A percentile compares a stretch with the other conserved stretches of the same genome.
Evolutionary conservation across 2,329 filamentous ascomycete genomes (phyloP).

Genomic region (Ascochyta viciae-villosae): DNA sequence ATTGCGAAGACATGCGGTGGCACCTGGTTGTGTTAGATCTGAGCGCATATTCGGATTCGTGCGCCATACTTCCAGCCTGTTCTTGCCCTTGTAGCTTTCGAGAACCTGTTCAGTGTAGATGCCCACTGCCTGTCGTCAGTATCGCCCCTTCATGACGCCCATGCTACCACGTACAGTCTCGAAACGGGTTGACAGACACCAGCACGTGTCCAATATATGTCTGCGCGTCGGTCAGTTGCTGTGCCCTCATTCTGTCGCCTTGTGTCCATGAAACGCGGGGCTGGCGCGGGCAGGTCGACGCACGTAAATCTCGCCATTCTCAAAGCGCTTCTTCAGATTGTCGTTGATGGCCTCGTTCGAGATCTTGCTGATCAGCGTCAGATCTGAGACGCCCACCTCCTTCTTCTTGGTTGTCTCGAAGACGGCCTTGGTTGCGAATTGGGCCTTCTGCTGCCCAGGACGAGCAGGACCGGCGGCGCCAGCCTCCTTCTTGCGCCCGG

Average conservation of each 20-base stretch:
- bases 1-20: conserved; percentile 97
- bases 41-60: not conserved
- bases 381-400: conserved; percentile 96
- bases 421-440: conserved; percentile 90
- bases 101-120: conserved; percentile 97
- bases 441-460: conserved; percentile 54
- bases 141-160: not conserved
- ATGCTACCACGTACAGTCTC: conserved; percentile 68
- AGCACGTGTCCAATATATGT: conserved; percentile 99
- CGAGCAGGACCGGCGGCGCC: conserved; percentile 53
- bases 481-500: conserved; percentile 64
- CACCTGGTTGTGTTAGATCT: conserved; percentile 55
- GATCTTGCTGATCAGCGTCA: conserved; percentile 97
- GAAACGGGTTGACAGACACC: conserved; percentile 98
- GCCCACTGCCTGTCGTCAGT: conserved; percentile 68
- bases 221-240: conserved; percentile 51
- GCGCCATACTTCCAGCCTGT: conserved; percentile 74
- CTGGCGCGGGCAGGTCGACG: conserved; percentile 44
- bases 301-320: conserved; percentile 95
- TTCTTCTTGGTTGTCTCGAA: conserved; percentile 99
- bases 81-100: conserved; percentile 94
- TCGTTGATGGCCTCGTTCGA: conserved; percentile 99
- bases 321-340: conserved; percentile 97
- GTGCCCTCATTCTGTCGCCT: conserved; percentile 14
- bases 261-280: conserved; percentile 28